phyloP scores from a whole-genome alignment of 1,139 yeast species.

The Pichia sp. region DNA sequence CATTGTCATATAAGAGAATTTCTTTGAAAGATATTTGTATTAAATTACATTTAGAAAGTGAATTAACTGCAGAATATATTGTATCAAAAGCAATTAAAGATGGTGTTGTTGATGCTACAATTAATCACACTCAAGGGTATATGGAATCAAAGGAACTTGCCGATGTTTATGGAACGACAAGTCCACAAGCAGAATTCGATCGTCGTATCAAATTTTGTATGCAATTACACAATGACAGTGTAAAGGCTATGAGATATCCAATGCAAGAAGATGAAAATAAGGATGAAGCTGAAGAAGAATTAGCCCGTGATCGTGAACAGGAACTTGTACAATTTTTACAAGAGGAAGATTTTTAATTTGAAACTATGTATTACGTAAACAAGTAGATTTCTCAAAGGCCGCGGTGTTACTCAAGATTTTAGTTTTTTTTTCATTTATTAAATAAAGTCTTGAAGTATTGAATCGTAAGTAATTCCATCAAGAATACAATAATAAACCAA shows the following conservation, averaged over 20 bases:
- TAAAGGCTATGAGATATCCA: conserved; percentile 94
- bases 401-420: no score
- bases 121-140: conserved; percentile 84
- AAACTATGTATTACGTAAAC: background rate
- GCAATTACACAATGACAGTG: conserved; percentile 83
- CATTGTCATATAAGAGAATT: conserved; percentile 84
- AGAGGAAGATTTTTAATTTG: conserved; percentile 24
- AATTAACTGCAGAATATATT: conserved; percentile 93
- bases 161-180: conserved; percentile 80
- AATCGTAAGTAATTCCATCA: no score
- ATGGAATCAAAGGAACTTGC: conserved; percentile 85
- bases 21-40: conserved; percentile 87
- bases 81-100: conserved; percentile 96
- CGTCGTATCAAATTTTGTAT: conserved; percentile 92
- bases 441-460: no score
- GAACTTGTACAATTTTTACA: conserved; percentile 31
- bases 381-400: no score
- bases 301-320: conserved; percentile 48
- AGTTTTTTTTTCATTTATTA: no score
- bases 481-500: no score
- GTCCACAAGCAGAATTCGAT: conserved; percentile 84
- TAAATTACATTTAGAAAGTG: conserved; percentile 85
- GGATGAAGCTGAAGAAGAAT: conserved; percentile 40
- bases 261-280: conserved; percentile 40
- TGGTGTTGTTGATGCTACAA: conserved; percentile 93